These are phyloP conservation scores for Rhizomucor pusillus DNA, from an alignment of 371 early-diverging fungal genomes.

Conservation along the genomic window DNA sequence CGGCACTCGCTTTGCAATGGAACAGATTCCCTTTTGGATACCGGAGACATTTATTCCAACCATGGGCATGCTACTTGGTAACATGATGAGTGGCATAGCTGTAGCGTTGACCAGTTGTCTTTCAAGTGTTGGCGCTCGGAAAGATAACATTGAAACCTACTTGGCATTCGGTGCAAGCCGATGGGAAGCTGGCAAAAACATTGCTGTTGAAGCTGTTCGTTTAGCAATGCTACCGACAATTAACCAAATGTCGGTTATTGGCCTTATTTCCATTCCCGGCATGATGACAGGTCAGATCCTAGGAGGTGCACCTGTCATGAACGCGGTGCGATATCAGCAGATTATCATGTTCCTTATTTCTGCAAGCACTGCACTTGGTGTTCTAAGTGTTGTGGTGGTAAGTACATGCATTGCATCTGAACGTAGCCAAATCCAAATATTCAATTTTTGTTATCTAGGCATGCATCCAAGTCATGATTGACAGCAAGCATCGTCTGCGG, in stretches of 20 bases:
- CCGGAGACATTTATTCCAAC: slow-evolving; percentile 87
- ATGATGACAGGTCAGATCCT: slow-evolving; percentile 92
- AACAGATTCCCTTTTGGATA: slow-evolving; percentile 69
- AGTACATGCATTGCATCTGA: slow-evolving; percentile 3
- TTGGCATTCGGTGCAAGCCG: slow-evolving; percentile 82
- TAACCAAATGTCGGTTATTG: slow-evolving; percentile 84
- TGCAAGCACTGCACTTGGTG: slow-evolving; percentile 66
- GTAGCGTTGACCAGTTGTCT: slow-evolving; percentile 70
- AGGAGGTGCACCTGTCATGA: slow-evolving; percentile 78
- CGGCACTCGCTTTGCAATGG: slow-evolving; percentile 71
- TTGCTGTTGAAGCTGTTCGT: slow-evolving; percentile 73
- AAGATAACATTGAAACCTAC: slow-evolving; percentile 66
- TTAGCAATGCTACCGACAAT: slow-evolving; percentile 81
- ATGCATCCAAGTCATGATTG: slow-evolving; percentile 58
- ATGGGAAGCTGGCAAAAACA: slow-evolving; percentile 80
- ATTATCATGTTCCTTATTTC: slow-evolving; percentile 85
- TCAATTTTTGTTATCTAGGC: slow-evolving; percentile 16
- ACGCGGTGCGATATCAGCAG: slow-evolving; percentile 80
- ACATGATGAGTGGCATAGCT: slow-evolving; percentile 81
- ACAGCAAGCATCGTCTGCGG: slow-evolving; percentile 53
- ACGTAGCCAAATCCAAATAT: neutral
- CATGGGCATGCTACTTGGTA: slow-evolving; percentile 85
- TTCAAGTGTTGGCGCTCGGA: slow-evolving; percentile 49
- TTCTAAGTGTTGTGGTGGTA: slow-evolving; percentile 59
- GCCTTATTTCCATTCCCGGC: slow-evolving; percentile 88